Conservation (phyloP, 257 asterid species). For the Solanum lycopersicoides region DNA sequence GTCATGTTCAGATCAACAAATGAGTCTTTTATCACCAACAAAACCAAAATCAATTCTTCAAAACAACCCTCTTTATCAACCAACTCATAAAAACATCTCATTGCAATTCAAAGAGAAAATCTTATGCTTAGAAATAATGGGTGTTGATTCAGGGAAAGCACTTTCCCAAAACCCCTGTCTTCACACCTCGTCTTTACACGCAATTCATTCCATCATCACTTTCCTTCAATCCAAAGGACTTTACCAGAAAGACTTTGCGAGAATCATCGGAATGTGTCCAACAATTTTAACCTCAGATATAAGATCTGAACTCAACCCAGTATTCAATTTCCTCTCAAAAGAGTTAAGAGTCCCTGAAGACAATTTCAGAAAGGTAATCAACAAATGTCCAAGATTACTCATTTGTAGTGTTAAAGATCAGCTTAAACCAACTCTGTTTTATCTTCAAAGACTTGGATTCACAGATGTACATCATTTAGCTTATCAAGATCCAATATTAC, state of each 20-base stretch:
- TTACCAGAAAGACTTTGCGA: constrained; percentile 68
- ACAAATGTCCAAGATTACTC: constrained; percentile 68
- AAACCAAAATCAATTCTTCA: constrained; percentile 58
- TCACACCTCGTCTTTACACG: constrained; percentile 43
- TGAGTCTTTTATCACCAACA: constrained; percentile 13
- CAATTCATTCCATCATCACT: constrained; percentile 54
- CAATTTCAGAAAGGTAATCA: constrained; percentile 48
- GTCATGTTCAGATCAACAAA: constrained; percentile 9
- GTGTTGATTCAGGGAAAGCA: constrained; percentile 82
- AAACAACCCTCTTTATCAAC: constrained; percentile 60
- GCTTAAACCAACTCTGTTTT: constrained; percentile 74
- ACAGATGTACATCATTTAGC: constrained; percentile 42
- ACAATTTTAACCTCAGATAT: constrained; percentile 59
- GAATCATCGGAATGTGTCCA: constrained; percentile 89
- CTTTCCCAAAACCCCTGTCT: constrained; percentile 66
- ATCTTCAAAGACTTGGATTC: constrained; percentile 64
- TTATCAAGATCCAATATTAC: constrained; percentile 57
- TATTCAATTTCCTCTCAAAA: constrained; percentile 53
- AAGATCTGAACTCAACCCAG: constrained; percentile 44
- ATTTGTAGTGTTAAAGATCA: constrained; percentile 60
- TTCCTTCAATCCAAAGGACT: constrained; percentile 86
- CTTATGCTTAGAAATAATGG: constrained; percentile 89
- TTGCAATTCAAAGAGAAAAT: constrained; percentile 81
- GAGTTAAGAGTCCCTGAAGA: constrained; percentile 57
- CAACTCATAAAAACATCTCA: constrained; percentile 58